These are phyloP conservation scores for Ophiostoma montium DNA, from an alignment of 2,329 filamentous ascomycete species.

Conservation along the genomic window DNA sequence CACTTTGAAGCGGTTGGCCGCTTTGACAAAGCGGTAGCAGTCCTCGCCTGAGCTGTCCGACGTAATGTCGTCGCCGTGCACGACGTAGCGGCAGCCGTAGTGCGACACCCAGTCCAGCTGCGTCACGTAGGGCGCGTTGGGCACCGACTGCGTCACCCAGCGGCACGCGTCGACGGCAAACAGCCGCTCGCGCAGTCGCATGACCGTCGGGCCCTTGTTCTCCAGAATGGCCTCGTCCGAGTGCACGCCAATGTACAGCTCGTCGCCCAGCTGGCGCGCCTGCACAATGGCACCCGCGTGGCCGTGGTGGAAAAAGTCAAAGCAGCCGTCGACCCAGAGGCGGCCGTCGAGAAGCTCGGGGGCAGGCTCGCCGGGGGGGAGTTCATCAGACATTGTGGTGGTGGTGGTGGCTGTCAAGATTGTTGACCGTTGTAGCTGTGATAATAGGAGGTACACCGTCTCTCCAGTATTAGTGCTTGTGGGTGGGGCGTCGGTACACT, in stretches of 20 bases:
- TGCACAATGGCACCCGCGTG: constrained; percentile 96
- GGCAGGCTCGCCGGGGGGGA: constrained; percentile 33
- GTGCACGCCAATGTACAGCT: constrained; percentile 86
- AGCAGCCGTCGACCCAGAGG: constrained; percentile 98
- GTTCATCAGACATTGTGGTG: constrained; percentile 8
- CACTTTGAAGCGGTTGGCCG: constrained; percentile 84
- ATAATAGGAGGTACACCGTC: too few species aligned
- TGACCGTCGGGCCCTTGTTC: constrained; percentile 96
- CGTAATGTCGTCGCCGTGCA: constrained; percentile 23
- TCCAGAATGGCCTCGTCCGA: constrained; percentile 90
- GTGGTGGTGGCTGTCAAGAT: neutral
- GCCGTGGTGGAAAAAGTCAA: constrained; percentile 97
- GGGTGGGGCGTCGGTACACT: too few species aligned
- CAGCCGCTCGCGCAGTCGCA: constrained; percentile 80
- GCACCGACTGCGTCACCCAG: constrained; percentile 77
- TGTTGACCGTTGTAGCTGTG: too few species aligned
- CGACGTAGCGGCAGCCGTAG: constrained; percentile 78
- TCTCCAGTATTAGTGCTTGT: too few species aligned
- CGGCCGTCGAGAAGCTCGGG: constrained; percentile 50
- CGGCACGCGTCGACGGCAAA: constrained; percentile 88
- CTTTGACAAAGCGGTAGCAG: constrained; percentile 96
- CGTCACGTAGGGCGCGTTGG: constrained; percentile 87
- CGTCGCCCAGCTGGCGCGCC: constrained; percentile 76
- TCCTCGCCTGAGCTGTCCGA: constrained; percentile 82
- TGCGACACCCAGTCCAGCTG: constrained; percentile 86